A percentile compares a stretch with the other conserved stretches of the same genome.
These are phyloP conservation scores for Pseudogymnoascus sp. DNA, from an alignment of 2,329 filamentous ascomycete genomes.

Conservation along the genomic window DNA sequence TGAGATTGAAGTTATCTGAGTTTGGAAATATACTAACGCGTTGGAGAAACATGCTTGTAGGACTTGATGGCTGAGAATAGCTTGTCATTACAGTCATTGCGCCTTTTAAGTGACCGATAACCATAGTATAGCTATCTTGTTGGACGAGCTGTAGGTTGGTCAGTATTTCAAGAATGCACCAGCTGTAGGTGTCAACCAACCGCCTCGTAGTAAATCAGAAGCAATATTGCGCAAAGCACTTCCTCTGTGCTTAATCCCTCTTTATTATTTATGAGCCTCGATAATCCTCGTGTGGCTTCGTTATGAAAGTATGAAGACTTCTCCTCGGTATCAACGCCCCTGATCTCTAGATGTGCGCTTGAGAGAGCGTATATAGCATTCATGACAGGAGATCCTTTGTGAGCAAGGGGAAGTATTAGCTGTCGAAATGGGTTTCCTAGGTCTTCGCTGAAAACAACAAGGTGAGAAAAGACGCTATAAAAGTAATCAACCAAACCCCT, in stretches of 20 bases:
- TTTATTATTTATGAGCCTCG: constrained; percentile 46
- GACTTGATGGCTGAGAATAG: constrained; percentile 35
- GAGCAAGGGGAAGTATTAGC: constrained; percentile 50
- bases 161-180: constrained; percentile 9
- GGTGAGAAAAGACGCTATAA: constrained; percentile 52
- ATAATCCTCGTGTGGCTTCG: constrained; percentile 48
- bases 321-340: constrained; percentile 43
- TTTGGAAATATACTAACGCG: constrained; percentile 34
- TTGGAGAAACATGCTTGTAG: constrained; percentile 49
- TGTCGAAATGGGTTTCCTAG: constrained; percentile 55
- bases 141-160: constrained; percentile 45
- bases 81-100: constrained; percentile 52
- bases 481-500: constrained; percentile 53
- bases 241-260: constrained; percentile 45
- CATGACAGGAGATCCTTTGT: constrained; percentile 51
- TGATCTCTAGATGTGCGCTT: constrained; percentile 71
- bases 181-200: constrained; percentile 31
- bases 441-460: constrained; percentile 58
- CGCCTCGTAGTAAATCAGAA: constrained; percentile 55
- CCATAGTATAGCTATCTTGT: constrained; percentile 48
- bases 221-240: constrained; percentile 50
- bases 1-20: constrained; percentile 17
- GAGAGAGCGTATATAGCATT: constrained; percentile 80
- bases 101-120: constrained; percentile 52
- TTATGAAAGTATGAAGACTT: constrained; percentile 52